phyloP scores from a whole-genome alignment of 225 moss, liverwort and hornwort genomes.

The Thuidium tamariscinum region DNA sequence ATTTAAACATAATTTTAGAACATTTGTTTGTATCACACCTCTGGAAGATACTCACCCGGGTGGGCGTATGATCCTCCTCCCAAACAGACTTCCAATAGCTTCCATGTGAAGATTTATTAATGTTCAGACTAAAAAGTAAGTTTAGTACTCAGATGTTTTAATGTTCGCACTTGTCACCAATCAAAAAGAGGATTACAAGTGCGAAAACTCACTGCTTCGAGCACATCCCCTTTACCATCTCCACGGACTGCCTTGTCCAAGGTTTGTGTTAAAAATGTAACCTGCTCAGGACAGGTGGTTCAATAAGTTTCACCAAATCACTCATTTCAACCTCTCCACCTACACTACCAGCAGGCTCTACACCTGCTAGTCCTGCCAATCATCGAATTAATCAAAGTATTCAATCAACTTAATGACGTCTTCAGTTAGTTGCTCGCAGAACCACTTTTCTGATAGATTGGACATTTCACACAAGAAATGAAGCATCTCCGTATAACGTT shows the following conservation, averaged over 20 bases:
- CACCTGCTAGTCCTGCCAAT: background rate
- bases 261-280: slow-evolving; percentile 70
- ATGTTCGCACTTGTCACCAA: background rate
- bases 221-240: slow-evolving; percentile 55
- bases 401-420: background rate
- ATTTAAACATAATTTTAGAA: background rate
- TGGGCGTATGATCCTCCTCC: background rate
- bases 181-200: background rate
- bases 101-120: background rate
- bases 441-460: background rate
- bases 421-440: slow-evolving; percentile 7
- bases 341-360: background rate
- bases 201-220: slow-evolving; percentile 75
- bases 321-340: background rate
- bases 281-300: slow-evolving; percentile 36
- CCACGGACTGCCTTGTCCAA: slow-evolving; percentile 67
- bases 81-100: background rate
- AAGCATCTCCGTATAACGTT: background rate
- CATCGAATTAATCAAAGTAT: background rate
- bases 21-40: background rate
- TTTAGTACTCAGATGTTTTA: background rate
- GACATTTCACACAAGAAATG: background rate
- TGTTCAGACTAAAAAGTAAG: background rate
- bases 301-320: slow-evolving; percentile 8
- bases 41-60: background rate